phyloP scores from a whole-genome alignment of 2,329 filamentous ascomycete species.

The Scleromitrula shiraiana region DNA sequence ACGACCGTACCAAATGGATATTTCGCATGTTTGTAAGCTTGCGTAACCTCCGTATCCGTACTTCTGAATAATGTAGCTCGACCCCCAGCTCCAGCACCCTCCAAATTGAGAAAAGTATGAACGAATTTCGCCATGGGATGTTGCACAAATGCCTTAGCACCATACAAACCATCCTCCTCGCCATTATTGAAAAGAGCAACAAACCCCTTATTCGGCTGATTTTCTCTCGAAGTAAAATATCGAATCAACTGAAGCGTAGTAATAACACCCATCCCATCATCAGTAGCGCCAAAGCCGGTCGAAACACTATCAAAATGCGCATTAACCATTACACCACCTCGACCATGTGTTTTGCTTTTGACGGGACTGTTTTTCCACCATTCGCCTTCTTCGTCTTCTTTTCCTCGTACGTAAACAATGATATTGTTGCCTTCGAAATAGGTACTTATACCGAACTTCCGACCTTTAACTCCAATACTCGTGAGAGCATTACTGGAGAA shows the following conservation, averaged over 20 bases:
- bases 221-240: constrained; percentile 67
- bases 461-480: constrained; percentile 29
- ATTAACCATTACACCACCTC: constrained; percentile 81
- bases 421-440: constrained; percentile 94
- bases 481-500: constrained; percentile 55
- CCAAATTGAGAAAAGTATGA: constrained; percentile 87
- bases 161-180: constrained; percentile 88
- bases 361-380: constrained; percentile 56
- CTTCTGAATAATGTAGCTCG: constrained; percentile 80
- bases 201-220: constrained; percentile 71
- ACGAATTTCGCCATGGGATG: constrained; percentile 74
- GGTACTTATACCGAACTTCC: constrained; percentile 38
- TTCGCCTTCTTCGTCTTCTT: constrained; percentile 59
- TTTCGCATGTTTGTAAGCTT: constrained; percentile 61
- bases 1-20: constrained; percentile 81
- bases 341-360: constrained; percentile 42
- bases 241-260: constrained; percentile 76
- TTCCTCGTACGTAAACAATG: constrained; percentile 82
- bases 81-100: constrained; percentile 88
- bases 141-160: constrained; percentile 75
- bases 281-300: constrained; percentile 86
- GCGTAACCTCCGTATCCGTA: constrained; percentile 79
- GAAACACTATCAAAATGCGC: constrained; percentile 88
- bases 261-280: constrained; percentile 88
- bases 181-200: constrained; percentile 88